phyloP scores from a whole-genome alignment of 768 basidiomycete genomes.

The Podaxis sp. region DNA sequence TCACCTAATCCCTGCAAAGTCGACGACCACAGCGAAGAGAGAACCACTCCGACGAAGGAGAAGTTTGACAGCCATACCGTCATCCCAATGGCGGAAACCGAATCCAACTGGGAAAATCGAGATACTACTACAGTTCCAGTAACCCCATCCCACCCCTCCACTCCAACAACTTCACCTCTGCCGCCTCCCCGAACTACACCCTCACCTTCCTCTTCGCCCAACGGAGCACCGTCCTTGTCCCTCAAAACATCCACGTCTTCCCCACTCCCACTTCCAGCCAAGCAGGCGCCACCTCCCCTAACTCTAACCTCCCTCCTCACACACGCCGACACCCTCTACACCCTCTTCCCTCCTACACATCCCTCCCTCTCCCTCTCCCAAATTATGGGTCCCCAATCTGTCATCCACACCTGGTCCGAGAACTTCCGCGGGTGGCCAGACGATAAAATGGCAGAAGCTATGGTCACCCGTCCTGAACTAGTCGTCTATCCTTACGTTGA shows the following conservation, averaged over 20 bases:
- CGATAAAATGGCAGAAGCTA: conserved; percentile 56
- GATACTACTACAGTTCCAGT: not conserved
- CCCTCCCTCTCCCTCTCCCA: conserved; percentile 45
- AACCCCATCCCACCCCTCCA: not conserved
- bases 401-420: conserved; percentile 70
- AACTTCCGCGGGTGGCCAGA: conserved; percentile 33
- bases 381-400: conserved; percentile 79
- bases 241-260: not conserved
- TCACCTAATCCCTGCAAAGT: not conserved
- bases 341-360: conserved; percentile 56
- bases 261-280: not conserved
- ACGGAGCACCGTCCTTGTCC: not conserved
- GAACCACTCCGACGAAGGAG: too few species aligned
- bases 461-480: conserved; percentile 50
- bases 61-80: too few species aligned
- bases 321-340: conserved; percentile 54
- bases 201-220: not conserved
- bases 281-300: conserved; percentile 24
- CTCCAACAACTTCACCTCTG: not conserved
- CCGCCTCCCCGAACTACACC: not conserved
- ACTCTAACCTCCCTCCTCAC: conserved; percentile 48
- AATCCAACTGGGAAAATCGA: not conserved
- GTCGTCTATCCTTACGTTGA: conserved; percentile 48
- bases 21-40: not conserved
- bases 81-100: not conserved